phyloP scores from a whole-genome alignment of 75 land plant species.

The Picea sitchensis region DNA sequence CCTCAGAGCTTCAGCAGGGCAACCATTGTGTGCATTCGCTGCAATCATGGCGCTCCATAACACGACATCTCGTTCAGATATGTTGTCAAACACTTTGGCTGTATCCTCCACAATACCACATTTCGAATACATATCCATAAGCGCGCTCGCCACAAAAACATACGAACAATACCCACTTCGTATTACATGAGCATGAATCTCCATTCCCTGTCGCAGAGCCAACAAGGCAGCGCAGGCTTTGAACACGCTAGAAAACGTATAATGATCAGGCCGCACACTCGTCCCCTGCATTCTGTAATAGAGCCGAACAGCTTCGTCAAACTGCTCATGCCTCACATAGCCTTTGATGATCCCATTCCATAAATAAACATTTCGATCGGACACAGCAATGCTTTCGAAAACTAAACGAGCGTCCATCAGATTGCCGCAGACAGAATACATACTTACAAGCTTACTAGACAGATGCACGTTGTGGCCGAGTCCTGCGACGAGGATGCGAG shows the following conservation, averaged over 20 bases:
- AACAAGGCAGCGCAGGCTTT: background rate
- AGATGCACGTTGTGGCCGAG: constrained; percentile 28
- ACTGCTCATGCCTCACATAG: constrained; percentile 40
- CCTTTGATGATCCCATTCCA: constrained; percentile 62
- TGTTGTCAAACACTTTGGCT: background rate
- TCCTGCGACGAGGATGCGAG: constrained; percentile 38
- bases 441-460: constrained; percentile 38
- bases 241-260: background rate
- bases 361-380: constrained; percentile 38
- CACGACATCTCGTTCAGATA: background rate
- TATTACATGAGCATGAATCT: background rate
- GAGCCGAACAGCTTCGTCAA: constrained; percentile 38
- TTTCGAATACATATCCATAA: constrained; percentile 4
- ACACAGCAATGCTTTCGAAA: constrained; percentile 44
- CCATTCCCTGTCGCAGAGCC: background rate
- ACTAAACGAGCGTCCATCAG: constrained; percentile 25
- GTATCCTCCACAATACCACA: background rate
- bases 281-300: constrained; percentile 14
- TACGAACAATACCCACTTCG: background rate
- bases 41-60: background rate
- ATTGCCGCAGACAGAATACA: constrained; percentile 53
- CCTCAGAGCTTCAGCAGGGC: background rate
- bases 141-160: background rate
- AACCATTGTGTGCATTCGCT: background rate
- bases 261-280: background rate